Evolutionary conservation across 495 filamentous ascomycete genomes (phyloP), one percentile per base, ranked within the genome.

Genomic region (Xylaria sp.): DNA sequence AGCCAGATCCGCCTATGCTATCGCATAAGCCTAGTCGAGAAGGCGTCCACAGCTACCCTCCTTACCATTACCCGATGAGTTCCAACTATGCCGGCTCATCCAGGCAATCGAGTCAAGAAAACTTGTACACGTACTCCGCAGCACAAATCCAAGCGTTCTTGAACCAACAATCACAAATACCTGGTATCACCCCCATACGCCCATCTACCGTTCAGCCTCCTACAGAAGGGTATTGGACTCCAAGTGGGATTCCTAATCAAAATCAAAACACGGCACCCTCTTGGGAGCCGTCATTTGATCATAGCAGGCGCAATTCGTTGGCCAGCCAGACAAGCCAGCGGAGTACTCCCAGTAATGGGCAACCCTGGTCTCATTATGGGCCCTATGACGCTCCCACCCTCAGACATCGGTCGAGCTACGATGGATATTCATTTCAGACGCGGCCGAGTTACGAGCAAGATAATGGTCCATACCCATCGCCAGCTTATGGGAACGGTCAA

Each of bases 361-460:
- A 72, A 12, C 68, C 68, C 15, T 67, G 61, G 40, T 74, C 78
- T 65, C 67, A 77, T 66, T 57, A 78, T 65, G 71, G 75, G 59
- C 41, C 66, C 64, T 53, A 75, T 41, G 52, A 67, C 37, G 68
- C 73, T 5, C 80, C 76, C 9, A 67, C 70, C 6, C 72, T 85
- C 14, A 72, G 77, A 43, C 82, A 84, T 70, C 80, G 80, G 4
- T 74, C 83, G 2, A 84, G 83, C 64, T 83, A 81, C 62, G 84
- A 85, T 31, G 80, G 78, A 24, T 79, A 79, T 71, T 75, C 76
- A 29, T 50, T 76, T 41, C 72, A 75, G 41, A 61, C 63, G 31
- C 62, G 65, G 26, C 68, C 75, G 33, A 72, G 52, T 35, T 67
- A 52, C 24, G 63, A 71, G 61, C 70, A 67, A 35, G 72, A 77